Percentiles rank a stretch among this genome's conserved stretches.
Conservation (phyloP, 345 rosid genomes). For the Tarenaya hassleriana region DNA sequence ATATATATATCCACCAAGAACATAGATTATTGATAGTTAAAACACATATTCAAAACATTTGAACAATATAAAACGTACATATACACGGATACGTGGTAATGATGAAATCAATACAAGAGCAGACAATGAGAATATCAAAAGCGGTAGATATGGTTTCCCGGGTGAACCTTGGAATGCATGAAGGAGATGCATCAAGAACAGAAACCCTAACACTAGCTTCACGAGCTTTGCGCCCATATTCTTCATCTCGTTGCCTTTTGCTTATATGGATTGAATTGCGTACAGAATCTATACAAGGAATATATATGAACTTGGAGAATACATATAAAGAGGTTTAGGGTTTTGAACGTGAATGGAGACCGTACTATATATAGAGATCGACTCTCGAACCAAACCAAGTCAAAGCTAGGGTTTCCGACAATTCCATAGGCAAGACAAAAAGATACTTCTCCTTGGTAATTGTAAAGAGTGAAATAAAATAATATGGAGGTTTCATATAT, state of each 20-base stretch:
- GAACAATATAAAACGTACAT: too few species aligned
- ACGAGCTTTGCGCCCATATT: slow-evolving; percentile 7
- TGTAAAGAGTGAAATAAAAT: slow-evolving; percentile 4
- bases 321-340: too few species aligned
- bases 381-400: slow-evolving; percentile 5
- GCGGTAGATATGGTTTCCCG: too few species aligned
- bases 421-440: slow-evolving; percentile 32
- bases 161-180: slow-evolving; percentile 21
- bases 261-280: neutral
- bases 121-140: too few species aligned
- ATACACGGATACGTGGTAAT: too few species aligned
- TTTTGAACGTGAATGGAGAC: slow-evolving; percentile 9
- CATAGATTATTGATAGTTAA: too few species aligned
- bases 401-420: slow-evolving; percentile 33
- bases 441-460: slow-evolving; percentile 25
- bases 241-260: slow-evolving; percentile 20
- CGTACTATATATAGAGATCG: neutral
- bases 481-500: neutral
- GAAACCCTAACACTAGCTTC: slow-evolving; percentile 16
- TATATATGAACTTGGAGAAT: slow-evolving; percentile 8
- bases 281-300: too few species aligned
- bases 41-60: too few species aligned
- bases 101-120: too few species aligned
- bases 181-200: slow-evolving; percentile 21
- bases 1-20: neutral